These are phyloP conservation scores for Paraconiothyrium sp. DNA, from an alignment of 2,329 filamentous ascomycete genomes.

Conservation along the genomic window DNA sequence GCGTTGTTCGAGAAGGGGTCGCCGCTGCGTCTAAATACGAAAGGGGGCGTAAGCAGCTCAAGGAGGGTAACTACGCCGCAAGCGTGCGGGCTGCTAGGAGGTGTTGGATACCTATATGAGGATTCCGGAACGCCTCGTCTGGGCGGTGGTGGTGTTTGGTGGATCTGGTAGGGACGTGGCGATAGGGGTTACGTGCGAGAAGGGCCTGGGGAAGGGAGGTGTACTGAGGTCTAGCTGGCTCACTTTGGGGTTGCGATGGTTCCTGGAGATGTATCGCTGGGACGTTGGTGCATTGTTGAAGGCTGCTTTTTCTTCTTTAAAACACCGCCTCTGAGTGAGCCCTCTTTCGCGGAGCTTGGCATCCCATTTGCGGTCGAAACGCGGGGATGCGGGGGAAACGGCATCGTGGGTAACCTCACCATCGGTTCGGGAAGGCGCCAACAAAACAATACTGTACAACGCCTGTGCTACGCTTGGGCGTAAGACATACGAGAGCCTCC, in stretches of 20 bases:
- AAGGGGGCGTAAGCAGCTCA: constrained; percentile 6
- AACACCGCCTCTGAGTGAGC: neutral
- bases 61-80: neutral
- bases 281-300: neutral
- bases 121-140: no score
- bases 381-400: constrained; percentile 12
- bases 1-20: constrained; percentile 5
- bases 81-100: neutral
- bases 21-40: neutral
- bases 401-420: neutral
- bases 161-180: neutral
- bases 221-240: neutral
- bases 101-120: no score
- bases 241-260: neutral
- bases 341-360: neutral
- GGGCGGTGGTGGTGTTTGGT: no score
- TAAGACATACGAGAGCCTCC: neutral
- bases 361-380: neutral
- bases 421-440: constrained; percentile 13
- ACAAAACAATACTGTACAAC: neutral
- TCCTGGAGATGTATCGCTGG: neutral
- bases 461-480: neutral
- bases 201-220: neutral
- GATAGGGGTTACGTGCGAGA: neutral
- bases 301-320: neutral